Evolutionary conservation across 2,329 filamentous ascomycete genomes (phyloP).

Genomic region (Cordyceps fumosorosea): DNA sequence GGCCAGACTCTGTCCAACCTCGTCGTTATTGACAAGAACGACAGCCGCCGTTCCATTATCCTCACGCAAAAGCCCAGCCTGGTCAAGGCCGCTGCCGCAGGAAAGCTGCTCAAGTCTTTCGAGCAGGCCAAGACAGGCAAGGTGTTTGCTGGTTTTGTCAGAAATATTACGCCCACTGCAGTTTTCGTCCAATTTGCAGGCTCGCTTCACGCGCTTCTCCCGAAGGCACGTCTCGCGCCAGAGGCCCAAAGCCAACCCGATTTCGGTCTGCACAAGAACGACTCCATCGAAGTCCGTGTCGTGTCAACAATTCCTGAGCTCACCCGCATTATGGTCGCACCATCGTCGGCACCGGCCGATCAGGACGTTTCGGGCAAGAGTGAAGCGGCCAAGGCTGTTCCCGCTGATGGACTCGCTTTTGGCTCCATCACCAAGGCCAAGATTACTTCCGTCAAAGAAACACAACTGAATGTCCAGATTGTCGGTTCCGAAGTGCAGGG

Average conservation of each 20-base stretch:
- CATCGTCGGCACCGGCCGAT: constrained; percentile 41
- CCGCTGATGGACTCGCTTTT: constrained; percentile 65
- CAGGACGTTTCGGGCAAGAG: constrained; percentile 34
- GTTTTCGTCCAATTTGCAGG: constrained; percentile 86
- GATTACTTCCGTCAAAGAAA: constrained; percentile 79
- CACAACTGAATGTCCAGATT: constrained; percentile 85
- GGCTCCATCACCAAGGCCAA: constrained; percentile 70
- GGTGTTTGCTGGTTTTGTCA: constrained; percentile 70
- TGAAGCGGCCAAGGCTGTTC: constrained; percentile 25
- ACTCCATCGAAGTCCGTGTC: constrained; percentile 69
- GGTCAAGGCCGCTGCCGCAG: constrained; percentile 64
- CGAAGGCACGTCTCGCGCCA: constrained; percentile 69
- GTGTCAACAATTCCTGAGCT: constrained; percentile 64
- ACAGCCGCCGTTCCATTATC: constrained; percentile 66
- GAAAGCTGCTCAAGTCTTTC: constrained; percentile 64
- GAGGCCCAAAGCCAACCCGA: constrained; percentile 61
- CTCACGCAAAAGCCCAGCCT: constrained; percentile 81
- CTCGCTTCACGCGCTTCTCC: constrained; percentile 69
- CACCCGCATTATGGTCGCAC: constrained; percentile 57
- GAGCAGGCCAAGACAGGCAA: constrained; percentile 65
- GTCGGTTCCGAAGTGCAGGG: constrained; percentile 70
- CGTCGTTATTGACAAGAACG: constrained; percentile 80
- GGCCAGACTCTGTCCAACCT: constrained; percentile 77
- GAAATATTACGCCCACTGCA: constrained; percentile 73
- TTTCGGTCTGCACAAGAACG: constrained; percentile 72